Conservation (phyloP, 148 eudicot genomes). For the Diospyros lotus region DNA sequence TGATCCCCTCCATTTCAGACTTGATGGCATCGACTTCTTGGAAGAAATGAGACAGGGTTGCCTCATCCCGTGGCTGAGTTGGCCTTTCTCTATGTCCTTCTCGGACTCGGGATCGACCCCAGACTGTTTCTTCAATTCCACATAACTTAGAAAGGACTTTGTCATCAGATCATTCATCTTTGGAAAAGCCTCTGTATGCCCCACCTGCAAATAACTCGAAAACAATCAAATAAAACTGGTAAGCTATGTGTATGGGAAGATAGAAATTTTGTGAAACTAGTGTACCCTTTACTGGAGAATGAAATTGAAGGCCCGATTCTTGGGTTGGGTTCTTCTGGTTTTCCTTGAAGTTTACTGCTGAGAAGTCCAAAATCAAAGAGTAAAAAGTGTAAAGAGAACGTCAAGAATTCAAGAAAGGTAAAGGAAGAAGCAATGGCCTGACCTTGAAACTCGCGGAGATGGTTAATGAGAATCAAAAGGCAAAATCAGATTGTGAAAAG, state of each 20-base stretch:
- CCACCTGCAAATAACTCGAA: constrained; percentile 23
- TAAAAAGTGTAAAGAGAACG: too few species aligned
- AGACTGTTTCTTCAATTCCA: constrained; percentile 81
- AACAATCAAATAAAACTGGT: not conserved
- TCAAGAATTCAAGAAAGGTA: not conserved
- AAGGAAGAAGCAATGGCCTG: too few species aligned
- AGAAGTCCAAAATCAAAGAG: too few species aligned
- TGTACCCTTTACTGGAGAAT: too few species aligned
- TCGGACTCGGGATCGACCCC: constrained; percentile 40
- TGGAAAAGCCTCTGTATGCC: constrained; percentile 4
- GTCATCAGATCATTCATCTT: constrained; percentile 93
- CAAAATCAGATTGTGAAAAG: too few species aligned
- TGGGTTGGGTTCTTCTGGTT: too few species aligned
- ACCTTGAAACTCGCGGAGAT: too few species aligned
- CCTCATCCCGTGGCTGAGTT: constrained; percentile 45
- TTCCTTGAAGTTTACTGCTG: too few species aligned
- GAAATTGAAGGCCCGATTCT: too few species aligned
- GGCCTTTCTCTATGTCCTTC: constrained; percentile 36
- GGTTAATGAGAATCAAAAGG: too few species aligned
- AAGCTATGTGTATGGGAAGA: not conserved
- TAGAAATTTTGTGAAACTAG: too few species aligned
- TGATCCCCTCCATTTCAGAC: constrained; percentile 57
- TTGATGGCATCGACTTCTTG: constrained; percentile 56
- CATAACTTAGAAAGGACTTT: constrained; percentile 76
- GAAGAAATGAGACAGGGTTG: constrained; percentile 61